Evolutionary conservation across 2,329 filamentous ascomycete genomes (phyloP).

Genomic region (Aspergillus jensenii): DNA sequence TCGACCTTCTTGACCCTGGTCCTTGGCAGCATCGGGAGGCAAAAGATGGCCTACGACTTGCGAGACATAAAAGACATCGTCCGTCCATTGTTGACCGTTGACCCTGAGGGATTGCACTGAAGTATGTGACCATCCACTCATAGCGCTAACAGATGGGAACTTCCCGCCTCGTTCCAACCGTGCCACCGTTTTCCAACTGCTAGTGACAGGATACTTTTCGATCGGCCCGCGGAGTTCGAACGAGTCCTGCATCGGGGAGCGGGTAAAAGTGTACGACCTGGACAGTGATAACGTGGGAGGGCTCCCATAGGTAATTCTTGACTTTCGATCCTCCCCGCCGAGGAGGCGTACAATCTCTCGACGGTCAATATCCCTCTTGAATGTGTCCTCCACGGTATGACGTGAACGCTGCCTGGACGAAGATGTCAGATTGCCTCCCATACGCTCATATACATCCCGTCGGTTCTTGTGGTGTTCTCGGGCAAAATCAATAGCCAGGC

Average conservation of each 20-base stretch:
- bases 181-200: conserved; percentile 4
- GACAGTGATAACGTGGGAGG: conserved; percentile 2
- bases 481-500: no score
- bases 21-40: neutral
- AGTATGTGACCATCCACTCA: conserved; percentile 8
- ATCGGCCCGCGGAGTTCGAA: neutral
- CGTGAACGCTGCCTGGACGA: no score
- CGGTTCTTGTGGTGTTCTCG: no score
- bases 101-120: conserved; percentile 4
- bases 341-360: no score
- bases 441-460: no score
- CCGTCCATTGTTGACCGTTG: conserved; percentile 7
- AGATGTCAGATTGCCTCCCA: no score
- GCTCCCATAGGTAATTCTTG: conserved; percentile 1
- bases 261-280: neutral
- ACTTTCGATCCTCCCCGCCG: no score
- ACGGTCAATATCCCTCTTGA: no score
- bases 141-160: conserved; percentile 4
- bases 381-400: no score
- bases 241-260: no score
- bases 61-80: conserved; percentile 7
- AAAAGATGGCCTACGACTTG: conserved; percentile 1
- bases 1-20: neutral
- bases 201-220: conserved; percentile 7
- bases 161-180: conserved; percentile 2